Evolutionary conservation across 192 early-diverging fungal species (phyloP).

Genomic region (Entomortierella chlamydospora): DNA sequence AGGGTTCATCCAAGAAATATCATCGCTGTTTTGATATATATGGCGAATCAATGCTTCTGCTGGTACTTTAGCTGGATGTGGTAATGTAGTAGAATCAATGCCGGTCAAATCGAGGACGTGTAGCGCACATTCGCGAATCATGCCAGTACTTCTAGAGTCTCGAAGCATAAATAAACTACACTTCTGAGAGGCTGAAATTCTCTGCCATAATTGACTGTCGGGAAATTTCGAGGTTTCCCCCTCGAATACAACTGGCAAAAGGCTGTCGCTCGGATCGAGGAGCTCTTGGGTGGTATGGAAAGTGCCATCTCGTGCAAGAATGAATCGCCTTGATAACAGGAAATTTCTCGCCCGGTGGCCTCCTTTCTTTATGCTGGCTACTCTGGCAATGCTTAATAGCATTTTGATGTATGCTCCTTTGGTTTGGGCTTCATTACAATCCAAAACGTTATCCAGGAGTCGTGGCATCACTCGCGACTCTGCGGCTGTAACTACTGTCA

Average conservation of each 20-base stretch:
- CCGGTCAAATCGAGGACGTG: not conserved
- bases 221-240: not conserved
- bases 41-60: not conserved
- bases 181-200: no score
- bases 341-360: not conserved
- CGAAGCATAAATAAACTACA: not conserved
- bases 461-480: not conserved
- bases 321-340: not conserved
- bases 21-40: conserved; percentile 7
- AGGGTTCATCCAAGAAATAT: conserved; percentile 23
- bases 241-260: not conserved
- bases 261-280: not conserved
- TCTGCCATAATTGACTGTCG: no score
- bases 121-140: no score
- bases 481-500: not conserved
- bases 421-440: no score
- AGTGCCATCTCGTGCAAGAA: not conserved
- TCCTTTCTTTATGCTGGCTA: not conserved
- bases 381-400: not conserved
- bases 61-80: not conserved
- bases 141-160: no score
- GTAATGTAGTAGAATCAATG: no score
- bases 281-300: not conserved
- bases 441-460: not conserved
- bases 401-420: conserved; percentile 9